These are phyloP conservation scores for Cutaneotrichosporon sp. DNA, from an alignment of 1,284 basidiomycete species.

Conservation along the genomic window DNA sequence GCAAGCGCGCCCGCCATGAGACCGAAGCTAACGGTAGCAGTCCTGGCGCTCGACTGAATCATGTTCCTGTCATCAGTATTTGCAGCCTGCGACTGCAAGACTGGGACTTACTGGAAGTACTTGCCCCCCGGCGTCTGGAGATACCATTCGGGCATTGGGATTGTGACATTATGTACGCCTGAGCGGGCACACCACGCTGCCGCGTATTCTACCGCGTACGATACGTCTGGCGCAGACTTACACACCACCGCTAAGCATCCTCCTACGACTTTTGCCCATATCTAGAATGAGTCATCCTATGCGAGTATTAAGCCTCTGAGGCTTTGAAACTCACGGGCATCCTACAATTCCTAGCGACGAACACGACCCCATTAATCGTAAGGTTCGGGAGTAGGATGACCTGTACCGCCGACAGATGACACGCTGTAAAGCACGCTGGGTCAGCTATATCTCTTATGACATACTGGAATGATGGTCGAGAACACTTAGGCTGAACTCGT, in stretches of 20 bases:
- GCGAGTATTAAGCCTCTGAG: too few species aligned
- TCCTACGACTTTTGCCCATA: slow-evolving; percentile 28
- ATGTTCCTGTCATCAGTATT: not conserved
- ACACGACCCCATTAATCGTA: slow-evolving; percentile 15
- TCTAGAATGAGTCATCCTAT: too few species aligned
- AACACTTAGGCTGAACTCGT: slow-evolving; percentile 5
- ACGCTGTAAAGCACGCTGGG: slow-evolving; percentile 35
- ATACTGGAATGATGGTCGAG: not conserved
- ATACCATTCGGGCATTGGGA: slow-evolving; percentile 31
- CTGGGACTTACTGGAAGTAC: slow-evolving; percentile 40
- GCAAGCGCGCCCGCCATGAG: not conserved
- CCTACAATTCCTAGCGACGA: slow-evolving; percentile 35
- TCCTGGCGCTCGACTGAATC: not conserved
- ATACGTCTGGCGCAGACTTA: slow-evolving; percentile 41
- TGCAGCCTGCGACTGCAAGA: not conserved
- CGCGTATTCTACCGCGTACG: slow-evolving; percentile 45
- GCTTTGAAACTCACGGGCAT: slow-evolving; percentile 36
- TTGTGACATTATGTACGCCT: slow-evolving; percentile 31
- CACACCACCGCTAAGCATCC: slow-evolving; percentile 36
- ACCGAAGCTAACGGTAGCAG: not conserved
- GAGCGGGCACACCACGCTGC: slow-evolving; percentile 33
- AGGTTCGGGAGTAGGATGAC: slow-evolving; percentile 26
- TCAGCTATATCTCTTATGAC: not conserved
- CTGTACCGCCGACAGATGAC: slow-evolving; percentile 23
- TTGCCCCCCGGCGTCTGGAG: slow-evolving; percentile 25